Conservation (phyloP, 2,329 filamentous ascomycete species). For the Tolypocladium sp. region DNA sequence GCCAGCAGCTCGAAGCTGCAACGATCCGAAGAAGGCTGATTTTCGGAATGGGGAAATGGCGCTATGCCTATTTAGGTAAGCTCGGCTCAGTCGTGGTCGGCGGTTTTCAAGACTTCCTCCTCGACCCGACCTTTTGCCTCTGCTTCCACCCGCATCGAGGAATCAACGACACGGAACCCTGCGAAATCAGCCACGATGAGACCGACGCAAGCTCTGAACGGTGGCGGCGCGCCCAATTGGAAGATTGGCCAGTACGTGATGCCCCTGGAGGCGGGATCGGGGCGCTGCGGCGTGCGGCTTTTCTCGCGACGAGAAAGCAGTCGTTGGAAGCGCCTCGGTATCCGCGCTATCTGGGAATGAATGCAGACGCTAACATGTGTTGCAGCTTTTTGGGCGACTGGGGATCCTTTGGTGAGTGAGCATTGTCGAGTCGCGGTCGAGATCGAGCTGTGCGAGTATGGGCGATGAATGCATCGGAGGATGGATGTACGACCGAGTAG, state of each 20-base stretch:
- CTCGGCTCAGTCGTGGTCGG: slow-evolving; percentile 17
- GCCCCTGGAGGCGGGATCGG: slow-evolving; percentile 2
- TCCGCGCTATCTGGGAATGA: not conserved
- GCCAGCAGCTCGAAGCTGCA: not conserved
- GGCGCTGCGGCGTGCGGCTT: slow-evolving; percentile 19
- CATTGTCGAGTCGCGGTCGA: not conserved
- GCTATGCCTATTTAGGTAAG: slow-evolving; percentile 25
- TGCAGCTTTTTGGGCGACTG: slow-evolving; percentile 64
- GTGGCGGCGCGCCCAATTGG: slow-evolving; percentile 22
- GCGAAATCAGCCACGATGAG: slow-evolving; percentile 25
- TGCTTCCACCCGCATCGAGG: slow-evolving; percentile 12
- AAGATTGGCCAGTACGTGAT: slow-evolving; percentile 25
- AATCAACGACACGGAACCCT: slow-evolving; percentile 12
- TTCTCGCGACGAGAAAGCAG: slow-evolving; percentile 10
- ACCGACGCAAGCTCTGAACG: slow-evolving; percentile 28
- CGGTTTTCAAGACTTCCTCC: slow-evolving; percentile 15
- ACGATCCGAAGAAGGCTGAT: slow-evolving; percentile 7
- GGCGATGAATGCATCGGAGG: not conserved
- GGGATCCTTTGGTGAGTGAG: slow-evolving; percentile 63
- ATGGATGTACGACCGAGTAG: not conserved
- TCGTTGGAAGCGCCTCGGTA: not conserved
- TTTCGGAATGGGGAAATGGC: slow-evolving; percentile 9
- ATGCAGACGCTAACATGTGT: slow-evolving; percentile 13
- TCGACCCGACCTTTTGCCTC: slow-evolving; percentile 15
- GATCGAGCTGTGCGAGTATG: not conserved